Percentiles rank a stretch among this genome's conserved stretches.
Conservation (phyloP, 768 basidiomycete genomes). For the Antrodiella citrinella region DNA sequence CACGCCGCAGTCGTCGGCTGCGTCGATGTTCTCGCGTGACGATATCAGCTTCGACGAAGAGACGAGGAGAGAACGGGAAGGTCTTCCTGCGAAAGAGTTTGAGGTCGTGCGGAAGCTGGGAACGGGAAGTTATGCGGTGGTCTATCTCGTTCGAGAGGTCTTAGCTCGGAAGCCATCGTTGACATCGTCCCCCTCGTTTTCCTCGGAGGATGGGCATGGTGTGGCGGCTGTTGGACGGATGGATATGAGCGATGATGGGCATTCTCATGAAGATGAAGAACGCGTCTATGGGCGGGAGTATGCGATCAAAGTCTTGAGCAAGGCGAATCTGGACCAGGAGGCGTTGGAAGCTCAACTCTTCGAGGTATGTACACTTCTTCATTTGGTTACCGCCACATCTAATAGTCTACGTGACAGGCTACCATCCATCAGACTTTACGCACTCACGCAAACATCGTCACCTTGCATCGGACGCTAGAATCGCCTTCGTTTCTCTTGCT, state of each 20-base stretch:
- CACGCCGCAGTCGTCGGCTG: slow-evolving; percentile 23
- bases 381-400: slow-evolving; percentile 3
- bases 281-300: slow-evolving; percentile 67
- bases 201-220: slow-evolving; percentile 34
- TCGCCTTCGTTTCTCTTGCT: slow-evolving; percentile 87
- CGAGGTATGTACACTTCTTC: slow-evolving; percentile 52
- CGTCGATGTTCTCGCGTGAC: neutral
- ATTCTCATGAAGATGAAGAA: slow-evolving; percentile 23
- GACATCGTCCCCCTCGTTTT: slow-evolving; percentile 9
- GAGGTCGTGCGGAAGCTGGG: slow-evolving; percentile 83
- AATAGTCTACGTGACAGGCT: slow-evolving; percentile 39
- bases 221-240: slow-evolving; percentile 37
- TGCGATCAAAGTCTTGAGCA: slow-evolving; percentile 96
- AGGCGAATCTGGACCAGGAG: slow-evolving; percentile 86
- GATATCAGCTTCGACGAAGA: neutral
- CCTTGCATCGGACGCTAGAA: slow-evolving; percentile 88
- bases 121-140: slow-evolving; percentile 87
- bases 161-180: slow-evolving; percentile 23
- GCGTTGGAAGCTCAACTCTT: slow-evolving; percentile 83
- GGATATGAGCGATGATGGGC: slow-evolving; percentile 25
- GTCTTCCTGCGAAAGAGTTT: slow-evolving; percentile 51
- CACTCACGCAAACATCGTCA: slow-evolving; percentile 89
- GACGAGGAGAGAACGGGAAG: slow-evolving; percentile 17
- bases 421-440: slow-evolving; percentile 92
- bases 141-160: slow-evolving; percentile 83